These are phyloP conservation scores for Tetracentron sinense DNA, from an alignment of 164 flowering plant genomes.

Conservation along the genomic window DNA sequence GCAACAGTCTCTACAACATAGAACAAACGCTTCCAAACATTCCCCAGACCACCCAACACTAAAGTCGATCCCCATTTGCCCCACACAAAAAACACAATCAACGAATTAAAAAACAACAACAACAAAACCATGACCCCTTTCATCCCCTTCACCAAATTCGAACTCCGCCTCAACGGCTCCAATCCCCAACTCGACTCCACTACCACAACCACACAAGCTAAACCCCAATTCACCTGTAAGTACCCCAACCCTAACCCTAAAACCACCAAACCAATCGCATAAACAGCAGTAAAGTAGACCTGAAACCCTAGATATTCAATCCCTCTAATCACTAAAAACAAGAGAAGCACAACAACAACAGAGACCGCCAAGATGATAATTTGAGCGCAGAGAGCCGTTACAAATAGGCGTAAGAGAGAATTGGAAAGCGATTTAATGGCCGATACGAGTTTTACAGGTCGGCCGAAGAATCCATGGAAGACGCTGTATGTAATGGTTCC, in stretches of 20 bases:
- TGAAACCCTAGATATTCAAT: constrained; percentile 19
- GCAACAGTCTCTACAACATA: constrained; percentile 42
- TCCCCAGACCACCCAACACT: constrained; percentile 5
- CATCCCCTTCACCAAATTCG: constrained; percentile 43
- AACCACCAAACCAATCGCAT: background rate
- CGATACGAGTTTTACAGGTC: constrained; percentile 56
- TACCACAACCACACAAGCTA: constrained; percentile 41
- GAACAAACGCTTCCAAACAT: constrained; percentile 26
- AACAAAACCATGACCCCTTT: constrained; percentile 31
- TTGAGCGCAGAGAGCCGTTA: constrained; percentile 22
- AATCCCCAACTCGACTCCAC: constrained; percentile 61
- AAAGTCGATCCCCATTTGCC: constrained; percentile 7
- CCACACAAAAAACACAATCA: constrained; percentile 23
- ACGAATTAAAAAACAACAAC: constrained; percentile 30
- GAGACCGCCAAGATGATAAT: constrained; percentile 9
- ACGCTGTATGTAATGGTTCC: constrained; percentile 54
- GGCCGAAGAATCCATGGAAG: constrained; percentile 62
- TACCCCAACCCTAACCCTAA: constrained; percentile 17
- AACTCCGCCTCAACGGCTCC: constrained; percentile 46
- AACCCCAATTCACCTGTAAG: constrained; percentile 40
- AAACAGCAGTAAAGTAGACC: constrained; percentile 13
- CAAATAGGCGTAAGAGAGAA: constrained; percentile 39
- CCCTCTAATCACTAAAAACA: constrained; percentile 9
- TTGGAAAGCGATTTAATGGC: constrained; percentile 34
- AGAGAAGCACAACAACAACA: constrained; percentile 2